These are phyloP conservation scores for Mycena sanguinolenta DNA, from an alignment of 768 basidiomycete genomes.

Conservation along the genomic window DNA sequence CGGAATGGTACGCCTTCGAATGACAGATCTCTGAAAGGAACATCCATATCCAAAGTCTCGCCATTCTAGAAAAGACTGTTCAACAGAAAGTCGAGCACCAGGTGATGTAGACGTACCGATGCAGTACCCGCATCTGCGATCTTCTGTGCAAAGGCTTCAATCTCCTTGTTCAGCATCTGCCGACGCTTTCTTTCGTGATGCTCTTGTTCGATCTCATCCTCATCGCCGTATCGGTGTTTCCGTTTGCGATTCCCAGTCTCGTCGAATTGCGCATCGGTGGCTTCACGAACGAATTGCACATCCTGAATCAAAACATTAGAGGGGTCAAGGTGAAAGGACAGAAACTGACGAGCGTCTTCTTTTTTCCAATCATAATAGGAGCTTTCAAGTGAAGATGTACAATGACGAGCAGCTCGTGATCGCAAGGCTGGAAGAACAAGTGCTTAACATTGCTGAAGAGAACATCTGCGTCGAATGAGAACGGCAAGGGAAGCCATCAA, in stretches of 20 bases:
- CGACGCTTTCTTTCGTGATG: constrained; percentile 95
- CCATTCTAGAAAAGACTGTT: constrained; percentile 59
- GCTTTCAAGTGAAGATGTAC: constrained; percentile 94
- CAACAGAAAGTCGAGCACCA: neutral
- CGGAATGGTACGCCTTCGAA: constrained; percentile 98
- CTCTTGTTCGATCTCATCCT: constrained; percentile 99
- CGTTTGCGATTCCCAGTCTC: constrained; percentile 99
- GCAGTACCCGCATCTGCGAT: constrained; percentile 85
- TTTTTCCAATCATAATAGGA: constrained; percentile 99
- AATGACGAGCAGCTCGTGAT: constrained; percentile 94
- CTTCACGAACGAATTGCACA: constrained; percentile 98
- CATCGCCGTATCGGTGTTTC: constrained; percentile 96
- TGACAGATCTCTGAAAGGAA: constrained; percentile 96
- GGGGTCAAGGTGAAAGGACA: constrained; percentile 9
- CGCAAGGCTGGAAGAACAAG: constrained; percentile 98
- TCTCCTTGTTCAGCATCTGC: constrained; percentile 92
- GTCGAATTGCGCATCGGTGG: constrained; percentile 97
- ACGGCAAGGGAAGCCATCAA: neutral
- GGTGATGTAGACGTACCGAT: constrained; percentile 66
- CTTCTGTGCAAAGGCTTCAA: constrained; percentile 93
- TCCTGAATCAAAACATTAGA: constrained; percentile 64
- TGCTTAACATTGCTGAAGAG: constrained; percentile 98
- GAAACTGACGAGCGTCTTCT: constrained; percentile 88
- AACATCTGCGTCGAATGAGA: constrained; percentile 70
- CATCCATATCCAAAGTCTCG: constrained; percentile 91